A percentile compares a stretch with the other conserved stretches of the same genome.
These are phyloP conservation scores for Carallia brachiata DNA, from an alignment of 345 rosid species.

Conservation along the genomic window DNA sequence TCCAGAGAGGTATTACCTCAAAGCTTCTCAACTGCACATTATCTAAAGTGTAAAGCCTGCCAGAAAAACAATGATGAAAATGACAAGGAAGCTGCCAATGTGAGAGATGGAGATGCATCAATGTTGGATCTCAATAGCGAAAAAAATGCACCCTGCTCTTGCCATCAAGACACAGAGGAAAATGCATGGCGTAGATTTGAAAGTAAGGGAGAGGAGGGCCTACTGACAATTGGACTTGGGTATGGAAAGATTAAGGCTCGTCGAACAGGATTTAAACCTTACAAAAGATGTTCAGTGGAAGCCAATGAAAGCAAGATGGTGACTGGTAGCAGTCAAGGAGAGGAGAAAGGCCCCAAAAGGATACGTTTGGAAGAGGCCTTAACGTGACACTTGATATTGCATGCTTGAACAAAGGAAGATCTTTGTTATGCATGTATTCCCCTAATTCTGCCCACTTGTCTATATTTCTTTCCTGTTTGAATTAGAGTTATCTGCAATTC, in stretches of 20 bases:
- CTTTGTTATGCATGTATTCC: conserved; percentile 30
- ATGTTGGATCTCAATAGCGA: conserved; percentile 51
- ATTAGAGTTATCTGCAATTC: conserved; percentile 28
- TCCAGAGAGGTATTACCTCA: conserved; percentile 79
- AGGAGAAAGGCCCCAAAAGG: conserved; percentile 78
- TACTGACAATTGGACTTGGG: conserved; percentile 55
- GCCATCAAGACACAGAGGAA: conserved; percentile 43
- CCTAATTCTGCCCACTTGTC: conserved; percentile 24
- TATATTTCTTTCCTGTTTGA: conserved; percentile 24
- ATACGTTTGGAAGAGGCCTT: conserved; percentile 73
- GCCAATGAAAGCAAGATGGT: conserved; percentile 55
- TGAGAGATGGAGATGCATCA: conserved; percentile 34
- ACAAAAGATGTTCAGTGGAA: conserved; percentile 85
- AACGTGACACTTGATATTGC: conserved; percentile 40
- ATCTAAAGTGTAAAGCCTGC: conserved; percentile 23
- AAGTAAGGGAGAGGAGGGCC: conserved; percentile 36
- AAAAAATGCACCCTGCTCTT: conserved; percentile 18
- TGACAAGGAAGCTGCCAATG: conserved; percentile 29
- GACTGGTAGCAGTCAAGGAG: conserved; percentile 45
- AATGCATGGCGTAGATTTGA: conserved; percentile 13
- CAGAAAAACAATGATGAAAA: conserved; percentile 26
- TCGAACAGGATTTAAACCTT: conserved; percentile 87
- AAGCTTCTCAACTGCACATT: conserved; percentile 73
- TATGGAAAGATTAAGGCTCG: conserved; percentile 51
- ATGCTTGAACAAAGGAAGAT: conserved; percentile 32